phyloP scores from a whole-genome alignment of 192 early-diverging fungal genomes.

The Entrophospora sp. region DNA sequence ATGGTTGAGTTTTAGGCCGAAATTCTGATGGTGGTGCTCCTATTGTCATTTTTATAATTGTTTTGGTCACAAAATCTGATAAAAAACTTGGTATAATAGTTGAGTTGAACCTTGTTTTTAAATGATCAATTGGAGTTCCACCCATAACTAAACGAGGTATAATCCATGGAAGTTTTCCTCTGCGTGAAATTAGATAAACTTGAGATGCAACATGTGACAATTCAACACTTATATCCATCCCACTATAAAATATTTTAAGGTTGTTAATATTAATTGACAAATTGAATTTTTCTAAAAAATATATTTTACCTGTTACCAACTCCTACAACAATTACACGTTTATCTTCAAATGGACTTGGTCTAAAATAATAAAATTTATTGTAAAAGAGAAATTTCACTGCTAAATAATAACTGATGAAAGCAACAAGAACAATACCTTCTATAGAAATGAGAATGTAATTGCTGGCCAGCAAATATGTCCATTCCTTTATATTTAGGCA shows the following conservation, averaged over 20 bases:
- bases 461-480: constrained; percentile 39
- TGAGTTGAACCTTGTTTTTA: constrained; percentile 30
- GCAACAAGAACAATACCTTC: no score
- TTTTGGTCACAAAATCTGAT: constrained; percentile 18
- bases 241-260: constrained; percentile 22
- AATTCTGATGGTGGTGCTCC: constrained; percentile 30
- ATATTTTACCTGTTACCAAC: constrained; percentile 36
- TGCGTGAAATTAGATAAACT: constrained; percentile 39
- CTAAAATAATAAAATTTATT: constrained; percentile 18
- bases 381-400: neutral
- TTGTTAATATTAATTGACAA: no score
- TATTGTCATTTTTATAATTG: neutral
- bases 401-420: constrained; percentile 2
- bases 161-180: constrained; percentile 34
- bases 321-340: constrained; percentile 48
- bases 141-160: constrained; percentile 31
- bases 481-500: constrained; percentile 46
- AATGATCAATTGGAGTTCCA: constrained; percentile 41
- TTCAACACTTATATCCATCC: constrained; percentile 48
- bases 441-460: constrained; percentile 51
- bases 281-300: neutral
- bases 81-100: constrained; percentile 30
- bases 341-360: constrained; percentile 38
- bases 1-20: constrained; percentile 29
- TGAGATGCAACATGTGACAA: constrained; percentile 42